phyloP scores from a whole-genome alignment of 805 yeast species.

The Starmerella bombicola region DNA sequence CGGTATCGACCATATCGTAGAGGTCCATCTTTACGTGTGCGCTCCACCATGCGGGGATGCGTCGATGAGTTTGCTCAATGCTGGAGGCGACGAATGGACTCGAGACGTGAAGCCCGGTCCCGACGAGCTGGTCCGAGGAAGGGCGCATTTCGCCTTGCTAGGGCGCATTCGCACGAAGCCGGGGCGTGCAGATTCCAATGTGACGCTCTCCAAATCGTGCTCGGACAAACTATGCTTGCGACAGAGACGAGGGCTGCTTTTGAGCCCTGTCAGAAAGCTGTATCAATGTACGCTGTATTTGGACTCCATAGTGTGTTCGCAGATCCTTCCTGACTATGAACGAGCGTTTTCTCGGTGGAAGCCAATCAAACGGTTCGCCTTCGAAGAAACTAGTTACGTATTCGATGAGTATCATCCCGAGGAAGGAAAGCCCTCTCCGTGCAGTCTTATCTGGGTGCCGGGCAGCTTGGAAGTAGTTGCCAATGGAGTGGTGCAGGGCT shows the following conservation, averaged over 20 bases:
- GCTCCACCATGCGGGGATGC: slow-evolving; percentile 21
- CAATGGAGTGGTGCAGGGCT: slow-evolving; percentile 22
- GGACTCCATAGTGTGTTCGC: slow-evolving; percentile 25
- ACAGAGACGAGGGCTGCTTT: slow-evolving; percentile 36
- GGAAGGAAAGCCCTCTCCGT: slow-evolving; percentile 15
- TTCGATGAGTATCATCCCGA: slow-evolving; percentile 15
- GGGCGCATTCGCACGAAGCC: slow-evolving; percentile 86
- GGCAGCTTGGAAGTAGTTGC: slow-evolving; percentile 19
- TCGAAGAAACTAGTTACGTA: slow-evolving; percentile 1
- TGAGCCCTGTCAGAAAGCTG: slow-evolving; percentile 23
- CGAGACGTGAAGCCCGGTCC: slow-evolving; percentile 4
- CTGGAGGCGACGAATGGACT: slow-evolving; percentile 13
- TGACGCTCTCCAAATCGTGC: slow-evolving; percentile 72
- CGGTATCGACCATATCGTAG: slow-evolving; percentile 16
- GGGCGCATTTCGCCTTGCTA: slow-evolving; percentile 21
- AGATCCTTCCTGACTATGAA: slow-evolving; percentile 20
- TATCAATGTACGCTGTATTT: slow-evolving; percentile 22
- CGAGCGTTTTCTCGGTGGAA: slow-evolving; percentile 27
- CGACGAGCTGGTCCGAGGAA: slow-evolving; percentile 16
- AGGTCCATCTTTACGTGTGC: slow-evolving; percentile 13
- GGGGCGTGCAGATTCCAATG: slow-evolving; percentile 67
- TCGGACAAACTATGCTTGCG: slow-evolving; percentile 65
- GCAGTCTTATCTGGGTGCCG: slow-evolving; percentile 17
- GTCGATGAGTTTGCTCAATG: slow-evolving; percentile 45
- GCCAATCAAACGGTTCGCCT: slow-evolving; percentile 14